Evolutionary conservation across 179 eudicot species (phyloP).

Genomic region (Pouteria campechiana): DNA sequence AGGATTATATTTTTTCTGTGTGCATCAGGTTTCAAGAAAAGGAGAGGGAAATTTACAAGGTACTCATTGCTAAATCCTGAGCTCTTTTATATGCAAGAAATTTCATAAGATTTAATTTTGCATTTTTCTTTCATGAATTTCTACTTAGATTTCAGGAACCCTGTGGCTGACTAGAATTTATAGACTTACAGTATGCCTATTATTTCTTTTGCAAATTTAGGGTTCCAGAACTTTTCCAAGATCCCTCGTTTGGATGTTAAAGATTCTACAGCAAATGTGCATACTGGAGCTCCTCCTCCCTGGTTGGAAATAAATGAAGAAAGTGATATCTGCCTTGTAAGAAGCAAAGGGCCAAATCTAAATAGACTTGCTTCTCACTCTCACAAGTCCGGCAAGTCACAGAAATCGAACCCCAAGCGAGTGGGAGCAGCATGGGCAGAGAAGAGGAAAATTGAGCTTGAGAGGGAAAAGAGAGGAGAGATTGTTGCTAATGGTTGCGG

Average conservation of each 20-base stretch:
- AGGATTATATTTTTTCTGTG: too few relatives aligned
- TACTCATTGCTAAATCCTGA: too few relatives aligned
- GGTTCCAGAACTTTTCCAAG: conserved; percentile 40
- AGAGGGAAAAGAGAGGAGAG: conserved; percentile 81
- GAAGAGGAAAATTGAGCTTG: conserved; percentile 75
- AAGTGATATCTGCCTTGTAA: conserved; percentile 5
- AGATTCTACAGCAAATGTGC: conserved; percentile 49
- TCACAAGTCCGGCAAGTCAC: conserved; percentile 26
- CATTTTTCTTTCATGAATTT: too few relatives aligned
- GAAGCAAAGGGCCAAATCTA: conserved; percentile 7
- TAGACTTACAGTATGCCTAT: background rate
- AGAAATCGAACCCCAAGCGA: conserved; percentile 78
- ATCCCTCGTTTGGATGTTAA: conserved; percentile 23
- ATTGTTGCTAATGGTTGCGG: conserved; percentile 22
- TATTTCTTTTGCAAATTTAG: conserved; percentile 19
- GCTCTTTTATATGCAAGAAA: too few relatives aligned
- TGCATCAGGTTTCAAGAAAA: too few relatives aligned
- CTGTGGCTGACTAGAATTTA: too few relatives aligned
- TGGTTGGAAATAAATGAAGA: conserved; percentile 58
- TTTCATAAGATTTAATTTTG: too few relatives aligned
- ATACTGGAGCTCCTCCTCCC: conserved; percentile 89
- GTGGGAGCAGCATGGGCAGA: conserved; percentile 99
- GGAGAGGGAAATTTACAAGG: too few relatives aligned
- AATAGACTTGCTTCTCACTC: conserved; percentile 9
- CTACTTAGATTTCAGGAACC: too few relatives aligned